Evolutionary conservation across 192 early-diverging fungal genomes (phyloP).

Genomic region (Geranomyces variabilis): DNA sequence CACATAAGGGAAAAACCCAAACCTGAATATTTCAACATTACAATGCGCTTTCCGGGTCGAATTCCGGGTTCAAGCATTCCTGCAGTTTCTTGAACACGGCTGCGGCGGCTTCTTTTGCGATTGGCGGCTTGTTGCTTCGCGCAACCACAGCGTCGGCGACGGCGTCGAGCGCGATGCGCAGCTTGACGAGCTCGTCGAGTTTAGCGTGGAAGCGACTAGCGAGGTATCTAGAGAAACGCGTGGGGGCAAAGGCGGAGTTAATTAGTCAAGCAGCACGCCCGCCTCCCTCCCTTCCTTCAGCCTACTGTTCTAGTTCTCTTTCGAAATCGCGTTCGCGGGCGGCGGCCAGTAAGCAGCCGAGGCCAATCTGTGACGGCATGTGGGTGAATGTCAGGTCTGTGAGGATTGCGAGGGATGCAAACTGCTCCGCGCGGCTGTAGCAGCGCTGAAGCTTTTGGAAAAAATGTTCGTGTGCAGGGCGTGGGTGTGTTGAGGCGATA

Average conservation of each 20-base stretch:
- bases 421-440: constrained; percentile 31
- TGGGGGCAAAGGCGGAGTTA: not conserved
- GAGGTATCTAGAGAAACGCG: constrained; percentile 27
- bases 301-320: constrained; percentile 40
- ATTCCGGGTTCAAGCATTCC: constrained; percentile 45
- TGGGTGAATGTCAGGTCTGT: constrained; percentile 49
- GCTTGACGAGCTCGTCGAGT: constrained; percentile 24
- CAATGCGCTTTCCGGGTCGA: constrained; percentile 35
- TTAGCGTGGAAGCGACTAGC: constrained; percentile 9
- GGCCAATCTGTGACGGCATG: constrained; percentile 50
- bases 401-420: constrained; percentile 31
- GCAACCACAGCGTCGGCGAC: constrained; percentile 24
- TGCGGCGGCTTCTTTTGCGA: constrained; percentile 22
- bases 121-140: constrained; percentile 21
- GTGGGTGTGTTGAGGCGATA: constrained; percentile 19
- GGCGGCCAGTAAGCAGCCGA: constrained; percentile 49
- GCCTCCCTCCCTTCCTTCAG: not conserved
- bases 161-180: constrained; percentile 25
- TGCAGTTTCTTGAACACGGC: constrained; percentile 37
- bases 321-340: constrained; percentile 32
- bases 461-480: constrained; percentile 15
- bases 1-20: not conserved
- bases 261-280: not conserved
- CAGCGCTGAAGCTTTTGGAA: constrained; percentile 31
- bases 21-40: constrained; percentile 11